phyloP scores from a whole-genome alignment of 176 grass and related monocot species.

The Aegilops sharonensis region DNA sequence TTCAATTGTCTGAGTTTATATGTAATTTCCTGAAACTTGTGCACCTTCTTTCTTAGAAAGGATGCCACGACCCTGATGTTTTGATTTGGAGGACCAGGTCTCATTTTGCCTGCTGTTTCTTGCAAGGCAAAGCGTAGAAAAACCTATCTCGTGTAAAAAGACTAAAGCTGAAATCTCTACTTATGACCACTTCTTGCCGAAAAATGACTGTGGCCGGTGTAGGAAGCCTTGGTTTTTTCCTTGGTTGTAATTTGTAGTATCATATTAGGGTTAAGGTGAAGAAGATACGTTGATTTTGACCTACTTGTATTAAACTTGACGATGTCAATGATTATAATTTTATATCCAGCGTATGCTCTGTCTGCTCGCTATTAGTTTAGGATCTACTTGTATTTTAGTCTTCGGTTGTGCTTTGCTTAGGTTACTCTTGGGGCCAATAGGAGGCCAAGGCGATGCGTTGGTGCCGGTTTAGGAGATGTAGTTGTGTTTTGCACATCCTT shows the following conservation, averaged over 20 bases:
- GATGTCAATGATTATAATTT: constrained; percentile 20
- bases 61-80: background rate
- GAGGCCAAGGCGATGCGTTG: background rate
- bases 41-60: background rate
- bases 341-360: background rate
- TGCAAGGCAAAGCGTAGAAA: background rate
- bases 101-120: background rate
- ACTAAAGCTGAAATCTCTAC: background rate
- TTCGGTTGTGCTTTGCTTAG: constrained; percentile 25
- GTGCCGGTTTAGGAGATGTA: background rate
- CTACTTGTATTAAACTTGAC: background rate
- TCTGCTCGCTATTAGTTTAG: constrained; percentile 18
- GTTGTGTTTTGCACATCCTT: constrained; percentile 19
- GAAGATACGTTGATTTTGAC: constrained; percentile 1
- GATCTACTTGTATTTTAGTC: constrained; percentile 30
- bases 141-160: background rate
- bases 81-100: background rate
- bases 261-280: background rate
- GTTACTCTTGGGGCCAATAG: constrained; percentile 24
- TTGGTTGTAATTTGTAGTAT: background rate
- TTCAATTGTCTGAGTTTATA: background rate
- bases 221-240: background rate
- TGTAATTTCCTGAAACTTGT: background rate
- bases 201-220: background rate
- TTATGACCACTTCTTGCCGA: background rate